Percentiles rank a stretch among this genome's conserved stretches.
Conservation (phyloP, 2,329 filamentous ascomycete species). For the Calonectria pseudoreteaudii region DNA sequence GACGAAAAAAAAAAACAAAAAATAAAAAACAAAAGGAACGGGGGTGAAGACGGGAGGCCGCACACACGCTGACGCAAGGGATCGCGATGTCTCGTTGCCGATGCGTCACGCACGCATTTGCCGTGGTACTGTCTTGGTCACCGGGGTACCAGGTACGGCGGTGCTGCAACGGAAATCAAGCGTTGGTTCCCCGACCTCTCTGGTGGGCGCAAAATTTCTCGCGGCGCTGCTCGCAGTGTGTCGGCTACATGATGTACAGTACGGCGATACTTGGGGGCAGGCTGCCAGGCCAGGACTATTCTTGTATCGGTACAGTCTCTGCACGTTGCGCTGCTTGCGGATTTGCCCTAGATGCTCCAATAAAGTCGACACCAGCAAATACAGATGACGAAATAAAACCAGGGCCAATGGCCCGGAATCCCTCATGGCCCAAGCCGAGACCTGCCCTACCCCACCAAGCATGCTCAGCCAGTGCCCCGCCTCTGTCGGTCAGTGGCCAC, state of each 20-base stretch:
- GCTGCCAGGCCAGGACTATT: not conserved
- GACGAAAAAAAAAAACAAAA: not conserved
- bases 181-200: not conserved
- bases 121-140: not conserved
- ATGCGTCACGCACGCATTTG: not conserved
- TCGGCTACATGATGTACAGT: not conserved
- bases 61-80: not conserved
- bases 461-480: constrained; percentile 11
- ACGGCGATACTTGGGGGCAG: not conserved
- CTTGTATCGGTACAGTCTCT: constrained; percentile 15
- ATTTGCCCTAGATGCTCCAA: constrained; percentile 23
- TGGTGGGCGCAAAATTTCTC: not conserved
- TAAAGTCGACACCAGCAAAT: constrained; percentile 15
- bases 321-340: constrained; percentile 4
- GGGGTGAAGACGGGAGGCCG: not conserved
- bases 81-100: not conserved
- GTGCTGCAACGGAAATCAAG: not conserved
- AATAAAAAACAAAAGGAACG: not conserved
- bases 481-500: constrained; percentile 9
- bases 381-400: constrained; percentile 40
- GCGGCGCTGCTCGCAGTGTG: not conserved
- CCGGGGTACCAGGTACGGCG: not conserved
- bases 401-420: constrained; percentile 31
- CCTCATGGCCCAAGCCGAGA: constrained; percentile 24
- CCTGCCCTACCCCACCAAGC: constrained; percentile 34